phyloP scores from a whole-genome alignment of 495 filamentous ascomycete species.

The Stereocaulon alpinum region DNA sequence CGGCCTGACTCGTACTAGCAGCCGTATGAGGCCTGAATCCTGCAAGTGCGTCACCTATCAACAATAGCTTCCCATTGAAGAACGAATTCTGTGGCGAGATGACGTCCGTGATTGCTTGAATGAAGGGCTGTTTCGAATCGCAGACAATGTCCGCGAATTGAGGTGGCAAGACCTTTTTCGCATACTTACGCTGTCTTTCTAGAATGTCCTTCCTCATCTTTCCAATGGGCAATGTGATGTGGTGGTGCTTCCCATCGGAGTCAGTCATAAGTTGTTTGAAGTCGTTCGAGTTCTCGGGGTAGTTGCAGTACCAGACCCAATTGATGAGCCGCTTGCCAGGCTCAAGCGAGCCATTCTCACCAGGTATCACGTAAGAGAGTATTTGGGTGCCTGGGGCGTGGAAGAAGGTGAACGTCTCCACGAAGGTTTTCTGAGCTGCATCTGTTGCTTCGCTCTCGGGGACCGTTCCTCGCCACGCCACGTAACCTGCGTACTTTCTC shows the following conservation, averaged over 20 bases:
- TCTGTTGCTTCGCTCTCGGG: conserved; percentile 29
- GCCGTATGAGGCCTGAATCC: conserved; percentile 48
- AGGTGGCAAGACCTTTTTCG: conserved; percentile 34
- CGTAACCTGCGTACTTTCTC: conserved; percentile 47
- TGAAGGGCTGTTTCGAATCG: conserved; percentile 39
- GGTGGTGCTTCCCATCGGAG: conserved; percentile 33
- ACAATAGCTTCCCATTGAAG: conserved; percentile 38
- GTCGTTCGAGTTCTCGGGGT: conserved; percentile 34
- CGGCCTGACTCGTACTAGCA: conserved; percentile 41
- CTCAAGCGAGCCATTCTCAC: conserved; percentile 36
- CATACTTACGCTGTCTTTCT: conserved; percentile 35
- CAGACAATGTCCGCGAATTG: conserved; percentile 45
- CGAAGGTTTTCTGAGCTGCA: conserved; percentile 23
- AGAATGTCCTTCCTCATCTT: conserved; percentile 33
- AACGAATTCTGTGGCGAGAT: conserved; percentile 36
- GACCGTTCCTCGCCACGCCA: conserved; percentile 44
- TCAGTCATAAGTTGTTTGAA: conserved; percentile 45
- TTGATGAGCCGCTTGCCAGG: conserved; percentile 41
- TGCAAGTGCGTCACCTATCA: conserved; percentile 48
- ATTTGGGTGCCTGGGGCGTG: conserved; percentile 35
- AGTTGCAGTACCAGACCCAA: conserved; percentile 50
- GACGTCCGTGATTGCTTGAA: conserved; percentile 47
- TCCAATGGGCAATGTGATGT: conserved; percentile 41
- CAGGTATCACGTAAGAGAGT: conserved; percentile 38
- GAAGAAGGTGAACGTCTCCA: conserved; percentile 37